Base-by-base conservation (phyloP, 306 rosid species). In the Prunus mume region DNA sequence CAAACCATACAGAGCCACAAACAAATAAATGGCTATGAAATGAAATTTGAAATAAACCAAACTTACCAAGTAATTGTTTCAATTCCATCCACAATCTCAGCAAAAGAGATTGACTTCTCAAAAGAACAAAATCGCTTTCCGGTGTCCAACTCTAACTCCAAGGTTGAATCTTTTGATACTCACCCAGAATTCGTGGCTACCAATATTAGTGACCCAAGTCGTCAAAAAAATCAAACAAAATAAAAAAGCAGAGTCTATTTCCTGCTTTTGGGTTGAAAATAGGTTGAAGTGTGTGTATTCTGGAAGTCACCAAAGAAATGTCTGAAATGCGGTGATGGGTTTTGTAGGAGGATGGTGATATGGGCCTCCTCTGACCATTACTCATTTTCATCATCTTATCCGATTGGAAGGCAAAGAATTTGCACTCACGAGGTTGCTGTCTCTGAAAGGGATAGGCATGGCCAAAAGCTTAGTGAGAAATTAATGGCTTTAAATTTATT, bases 1-100 rank as follows among this genome's bases (percentile, higher is more conserved):
- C 13, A 64, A 83, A 80, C 57, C 79, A 49, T 57, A 76, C 74
- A 86, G 9, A 66, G 49, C 87, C 97, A 85, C 87, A 55, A 77
- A 77, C 47, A 38, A 72, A 65, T 41, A 54, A 65, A 47, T 34
- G 43, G 18, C 41, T 20, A 27, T 14, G 13, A 72, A 19, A 82
- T 17, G 25, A 13, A 60, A 24, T 20, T 43, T 19, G 19, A 19
- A 55, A 68, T 12, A 62, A 68, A 43, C 65, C 68, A 74, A 55
- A 76, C 86, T 79, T 56, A 79, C 86, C 83, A 69, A 55, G 81
- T 57, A 82, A 76, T 55, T 28, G 6, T 46, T 85, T 71, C 79
- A 76, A 1, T 76, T 82, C 72, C 81, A 78, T 74, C 84, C 82
- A 78, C 84, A 81, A 73, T 12, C 74, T 72, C 15, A 60, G 28